Base-by-base conservation (phyloP, 2,329 filamentous ascomycete species). In the Aspergillus arachidicola region DNA sequence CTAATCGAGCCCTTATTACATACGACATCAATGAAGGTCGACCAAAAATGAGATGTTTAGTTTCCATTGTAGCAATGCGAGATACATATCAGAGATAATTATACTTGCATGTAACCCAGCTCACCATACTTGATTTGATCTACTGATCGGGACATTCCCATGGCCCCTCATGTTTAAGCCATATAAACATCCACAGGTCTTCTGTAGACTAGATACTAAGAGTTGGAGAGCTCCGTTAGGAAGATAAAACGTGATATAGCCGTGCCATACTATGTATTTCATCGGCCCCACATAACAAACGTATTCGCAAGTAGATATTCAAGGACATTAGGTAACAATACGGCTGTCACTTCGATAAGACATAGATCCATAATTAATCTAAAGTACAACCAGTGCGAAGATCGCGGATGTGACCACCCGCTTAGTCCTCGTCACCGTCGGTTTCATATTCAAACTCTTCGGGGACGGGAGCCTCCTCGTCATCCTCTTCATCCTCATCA, bases 401-500 rank as follows among this genome's bases (percentile, higher is more conserved):
- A 68, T 50, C 11, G 10, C 7, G 28, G 28, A 32, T 32, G 16
- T 19, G 16, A 60, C 38, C 59, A 46, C 41, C 46, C 36, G 34
- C 55, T 23, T 38, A 58, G 41, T 64, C 46, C 34, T 76, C 75
- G 53, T 76, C 78, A 6, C 69, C 73, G 50, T 83, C 81, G 45
- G 79, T 77, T 68, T 82, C 76, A 62, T 83, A 83, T 21, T 77
- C 73, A 64, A 83, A 83, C 53, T 83, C 80, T 43, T 78, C 69
- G 2, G 81, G 81, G 30, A 82, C 69, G 34, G 81, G 81, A 7
- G 81, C 81, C 64, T 83, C 81, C 64, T 83, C 80, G 32, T 72
- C 79, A 7, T 78, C 81, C 64, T 83, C 81, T 41, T 82, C 80
- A 66, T 83, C 81, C 64, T 98, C 94, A 71, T 97, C 94, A 4